phyloP scores from a whole-genome alignment of 805 yeast genomes.

The Saccharomycopsis fermentans region DNA sequence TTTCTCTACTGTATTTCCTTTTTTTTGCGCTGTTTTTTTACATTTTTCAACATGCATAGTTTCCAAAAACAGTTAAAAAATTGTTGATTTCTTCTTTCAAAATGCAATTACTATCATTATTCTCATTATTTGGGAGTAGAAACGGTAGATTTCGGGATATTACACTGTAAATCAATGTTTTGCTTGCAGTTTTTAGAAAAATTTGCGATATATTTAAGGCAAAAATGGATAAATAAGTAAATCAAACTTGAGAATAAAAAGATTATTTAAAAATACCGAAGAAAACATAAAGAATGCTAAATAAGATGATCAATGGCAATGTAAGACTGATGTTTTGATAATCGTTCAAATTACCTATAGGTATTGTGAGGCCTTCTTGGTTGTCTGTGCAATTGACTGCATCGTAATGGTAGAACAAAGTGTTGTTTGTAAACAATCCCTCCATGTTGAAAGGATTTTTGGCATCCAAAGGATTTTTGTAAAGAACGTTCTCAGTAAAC shows the following conservation, averaged over 20 bases:
- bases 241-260: no score
- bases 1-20: neutral
- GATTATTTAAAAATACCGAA: neutral
- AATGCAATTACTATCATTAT: no score
- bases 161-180: no score
- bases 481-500: slow-evolving; percentile 7
- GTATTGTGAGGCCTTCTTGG: slow-evolving; percentile 9
- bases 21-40: neutral
- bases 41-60: neutral
- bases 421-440: slow-evolving; percentile 17
- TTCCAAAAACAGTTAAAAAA: neutral
- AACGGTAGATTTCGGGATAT: no score
- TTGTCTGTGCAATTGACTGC: neutral
- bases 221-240: no score
- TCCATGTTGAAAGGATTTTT: slow-evolving; percentile 13
- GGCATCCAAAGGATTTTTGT: slow-evolving; percentile 16
- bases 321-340: neutral
- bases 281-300: slow-evolving; percentile 4
- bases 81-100: no score
- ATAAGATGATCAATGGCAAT: neutral
- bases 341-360: slow-evolving; percentile 4
- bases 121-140: no score
- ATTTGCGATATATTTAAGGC: no score
- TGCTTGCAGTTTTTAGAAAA: no score
- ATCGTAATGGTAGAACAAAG: slow-evolving; percentile 16